Percentiles rank a stretch among this genome's conserved stretches.
phyloP scores from a whole-genome alignment of 2,329 filamentous ascomycete species.

The Fusarium sp. region DNA sequence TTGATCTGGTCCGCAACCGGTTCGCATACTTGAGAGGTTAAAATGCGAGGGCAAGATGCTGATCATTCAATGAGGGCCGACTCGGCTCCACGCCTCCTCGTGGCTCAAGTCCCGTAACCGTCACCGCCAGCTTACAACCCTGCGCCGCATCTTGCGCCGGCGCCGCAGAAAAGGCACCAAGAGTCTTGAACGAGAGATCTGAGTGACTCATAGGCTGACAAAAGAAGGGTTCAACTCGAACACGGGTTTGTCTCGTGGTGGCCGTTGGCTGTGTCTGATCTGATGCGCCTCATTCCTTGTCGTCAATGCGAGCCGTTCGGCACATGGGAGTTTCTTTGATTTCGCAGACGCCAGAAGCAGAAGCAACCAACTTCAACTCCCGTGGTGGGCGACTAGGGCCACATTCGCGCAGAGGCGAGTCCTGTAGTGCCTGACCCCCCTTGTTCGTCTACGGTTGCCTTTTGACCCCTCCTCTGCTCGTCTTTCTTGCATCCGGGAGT shows the following conservation, averaged over 20 bases:
- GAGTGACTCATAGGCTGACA: conserved; percentile 41
- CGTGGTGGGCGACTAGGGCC: conserved; percentile 29
- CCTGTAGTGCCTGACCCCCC: conserved; percentile 19
- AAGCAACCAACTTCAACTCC: conserved; percentile 35
- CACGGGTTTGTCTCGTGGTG: conserved; percentile 21
- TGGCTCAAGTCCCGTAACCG: conserved; percentile 29
- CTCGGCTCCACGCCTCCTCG: conserved; percentile 36
- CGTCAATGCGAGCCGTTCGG: conserved; percentile 37
- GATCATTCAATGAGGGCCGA: conserved; percentile 28
- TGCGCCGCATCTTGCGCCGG: conserved; percentile 30
- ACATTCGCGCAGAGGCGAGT: conserved; percentile 2
- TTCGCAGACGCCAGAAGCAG: conserved; percentile 15
- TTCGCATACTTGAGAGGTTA: conserved; percentile 17
- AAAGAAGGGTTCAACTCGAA: conserved; percentile 20
- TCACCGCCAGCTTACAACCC: conserved; percentile 36
- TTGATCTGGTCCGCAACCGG: conserved; percentile 11
- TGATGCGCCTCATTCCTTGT: conserved; percentile 23
- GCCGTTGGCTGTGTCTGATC: conserved; percentile 20
- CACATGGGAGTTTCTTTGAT: conserved; percentile 38
- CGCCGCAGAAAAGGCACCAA: conserved; percentile 31
- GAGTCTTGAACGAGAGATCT: conserved; percentile 24
- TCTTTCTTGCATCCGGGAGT: conserved; percentile 40
- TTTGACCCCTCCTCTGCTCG: conserved; percentile 28
- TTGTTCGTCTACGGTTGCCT: conserved; percentile 30
- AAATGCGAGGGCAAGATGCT: conserved; percentile 21